Conservation (phyloP, 106 monocot species). For the Platanthera guangdongensis region DNA sequence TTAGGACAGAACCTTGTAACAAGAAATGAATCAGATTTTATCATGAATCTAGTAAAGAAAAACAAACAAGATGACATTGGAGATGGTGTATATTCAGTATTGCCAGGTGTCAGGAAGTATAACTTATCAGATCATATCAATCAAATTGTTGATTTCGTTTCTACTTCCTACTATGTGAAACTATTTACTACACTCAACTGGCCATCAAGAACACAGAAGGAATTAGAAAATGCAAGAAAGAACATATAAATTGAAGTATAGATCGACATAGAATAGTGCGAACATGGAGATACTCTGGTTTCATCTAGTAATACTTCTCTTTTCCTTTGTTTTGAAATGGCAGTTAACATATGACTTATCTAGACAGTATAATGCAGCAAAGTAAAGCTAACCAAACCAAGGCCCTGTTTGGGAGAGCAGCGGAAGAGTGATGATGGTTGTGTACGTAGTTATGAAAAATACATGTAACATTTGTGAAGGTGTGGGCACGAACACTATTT, state of each 20-base stretch:
- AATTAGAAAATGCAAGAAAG: not conserved
- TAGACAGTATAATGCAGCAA: not conserved
- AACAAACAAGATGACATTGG: not conserved
- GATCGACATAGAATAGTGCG: not conserved
- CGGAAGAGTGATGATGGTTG: not conserved
- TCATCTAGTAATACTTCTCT: not conserved
- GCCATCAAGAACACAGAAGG: not conserved
- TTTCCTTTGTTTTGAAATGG: not conserved
- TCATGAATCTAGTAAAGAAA: not conserved
- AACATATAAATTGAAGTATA: not conserved
- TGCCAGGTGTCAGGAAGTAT: not conserved
- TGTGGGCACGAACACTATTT: no score
- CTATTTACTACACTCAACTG: not conserved
- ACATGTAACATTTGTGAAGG: no score
- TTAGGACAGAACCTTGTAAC: constrained; percentile 74
- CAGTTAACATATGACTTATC: not conserved
- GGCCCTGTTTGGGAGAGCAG: not conserved
- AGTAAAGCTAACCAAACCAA: not conserved
- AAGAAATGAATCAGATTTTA: not conserved
- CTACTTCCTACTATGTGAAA: not conserved
- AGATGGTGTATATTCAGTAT: not conserved
- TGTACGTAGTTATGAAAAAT: no score
- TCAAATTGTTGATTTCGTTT: not conserved
- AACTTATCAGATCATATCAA: not conserved
- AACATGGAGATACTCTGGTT: not conserved